Conservation (phyloP, 306 rosid species). For the Medicago truncatula region DNA sequence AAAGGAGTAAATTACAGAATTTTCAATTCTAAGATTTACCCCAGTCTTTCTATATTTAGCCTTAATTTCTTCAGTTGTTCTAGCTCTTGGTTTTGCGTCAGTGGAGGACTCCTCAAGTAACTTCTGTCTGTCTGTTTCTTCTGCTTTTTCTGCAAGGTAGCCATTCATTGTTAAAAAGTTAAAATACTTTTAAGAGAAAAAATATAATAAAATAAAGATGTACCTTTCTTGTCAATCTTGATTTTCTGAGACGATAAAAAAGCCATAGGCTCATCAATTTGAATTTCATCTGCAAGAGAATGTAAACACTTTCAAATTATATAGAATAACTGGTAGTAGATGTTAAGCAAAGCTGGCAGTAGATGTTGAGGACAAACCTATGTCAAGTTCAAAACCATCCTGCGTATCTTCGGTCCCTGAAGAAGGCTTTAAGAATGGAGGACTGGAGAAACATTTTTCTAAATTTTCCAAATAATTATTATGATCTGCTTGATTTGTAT, state of each 20-base stretch:
- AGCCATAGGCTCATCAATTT: slow-evolving; percentile 60
- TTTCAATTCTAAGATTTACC: slow-evolving; percentile 47
- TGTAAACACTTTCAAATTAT: slow-evolving; percentile 38
- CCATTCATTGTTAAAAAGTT: slow-evolving; percentile 32
- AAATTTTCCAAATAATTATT: slow-evolving; percentile 46
- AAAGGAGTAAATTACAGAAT: slow-evolving; percentile 29
- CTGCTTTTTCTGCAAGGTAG: slow-evolving; percentile 57
- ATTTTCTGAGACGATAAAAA: slow-evolving; percentile 46
- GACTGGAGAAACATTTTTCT: slow-evolving; percentile 73
- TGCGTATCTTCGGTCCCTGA: slow-evolving; percentile 44
- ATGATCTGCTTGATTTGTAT: slow-evolving; percentile 44
- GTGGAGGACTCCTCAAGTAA: slow-evolving; percentile 59
- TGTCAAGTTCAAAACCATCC: slow-evolving; percentile 55
- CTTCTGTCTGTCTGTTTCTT: slow-evolving; percentile 65
- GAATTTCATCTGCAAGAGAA: slow-evolving; percentile 70
- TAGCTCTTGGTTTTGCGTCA: slow-evolving; percentile 58
- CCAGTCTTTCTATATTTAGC: slow-evolving; percentile 83
- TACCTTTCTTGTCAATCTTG: slow-evolving; percentile 66
- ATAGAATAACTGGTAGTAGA: slow-evolving; percentile 23
- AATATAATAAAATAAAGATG: slow-evolving; percentile 22
- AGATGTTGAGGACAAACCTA: slow-evolving; percentile 62
- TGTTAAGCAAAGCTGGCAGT: slow-evolving; percentile 2
- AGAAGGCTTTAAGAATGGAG: slow-evolving; percentile 83
- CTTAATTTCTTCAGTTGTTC: slow-evolving; percentile 85
- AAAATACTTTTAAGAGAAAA: slow-evolving; percentile 34